Conservation (phyloP, 805 yeast genomes). For the Zygosaccharomyces siamensis region DNA sequence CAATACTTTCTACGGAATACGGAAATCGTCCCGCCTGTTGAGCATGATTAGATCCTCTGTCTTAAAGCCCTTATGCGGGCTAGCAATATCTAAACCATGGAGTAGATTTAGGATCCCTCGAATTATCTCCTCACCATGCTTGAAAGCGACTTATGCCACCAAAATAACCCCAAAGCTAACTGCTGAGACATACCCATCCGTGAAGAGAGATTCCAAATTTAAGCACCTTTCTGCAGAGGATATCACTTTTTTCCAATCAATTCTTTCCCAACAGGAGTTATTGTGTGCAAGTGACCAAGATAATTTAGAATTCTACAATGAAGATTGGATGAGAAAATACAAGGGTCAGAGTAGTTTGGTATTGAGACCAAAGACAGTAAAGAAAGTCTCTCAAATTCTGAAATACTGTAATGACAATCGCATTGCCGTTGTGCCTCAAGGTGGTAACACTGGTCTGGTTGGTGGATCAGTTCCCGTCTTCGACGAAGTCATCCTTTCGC, state of each 20-base stretch:
- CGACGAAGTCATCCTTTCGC: slow-evolving; percentile 77
- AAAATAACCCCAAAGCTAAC: slow-evolving; percentile 44
- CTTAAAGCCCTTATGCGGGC: slow-evolving; percentile 7
- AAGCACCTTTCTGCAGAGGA: slow-evolving; percentile 53
- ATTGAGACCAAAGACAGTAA: slow-evolving; percentile 74
- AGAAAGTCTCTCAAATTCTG: slow-evolving; percentile 71
- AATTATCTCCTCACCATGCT: neutral
- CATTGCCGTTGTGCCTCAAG: slow-evolving; percentile 90
- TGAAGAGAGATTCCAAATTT: slow-evolving; percentile 48
- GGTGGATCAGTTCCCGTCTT: slow-evolving; percentile 93
- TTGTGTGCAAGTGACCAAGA: slow-evolving; percentile 47
- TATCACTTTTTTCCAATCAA: slow-evolving; percentile 51
- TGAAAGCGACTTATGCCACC: slow-evolving; percentile 17
- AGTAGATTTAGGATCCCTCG: neutral
- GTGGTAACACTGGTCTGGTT: slow-evolving; percentile 94
- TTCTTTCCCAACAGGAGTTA: slow-evolving; percentile 49
- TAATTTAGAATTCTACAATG: slow-evolving; percentile 69
- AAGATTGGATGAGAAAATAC: slow-evolving; percentile 93
- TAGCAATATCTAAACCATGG: slow-evolving; percentile 3
- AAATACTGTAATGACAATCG: slow-evolving; percentile 72
- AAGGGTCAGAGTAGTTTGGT: slow-evolving; percentile 80
- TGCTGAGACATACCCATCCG: slow-evolving; percentile 60
- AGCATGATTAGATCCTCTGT: slow-evolving; percentile 10
- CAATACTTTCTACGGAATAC: neutral
- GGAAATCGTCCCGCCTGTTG: neutral